phyloP scores from a whole-genome alignment of 352 stramenopile genomes.

The Paralagenidium karlingii region DNA sequence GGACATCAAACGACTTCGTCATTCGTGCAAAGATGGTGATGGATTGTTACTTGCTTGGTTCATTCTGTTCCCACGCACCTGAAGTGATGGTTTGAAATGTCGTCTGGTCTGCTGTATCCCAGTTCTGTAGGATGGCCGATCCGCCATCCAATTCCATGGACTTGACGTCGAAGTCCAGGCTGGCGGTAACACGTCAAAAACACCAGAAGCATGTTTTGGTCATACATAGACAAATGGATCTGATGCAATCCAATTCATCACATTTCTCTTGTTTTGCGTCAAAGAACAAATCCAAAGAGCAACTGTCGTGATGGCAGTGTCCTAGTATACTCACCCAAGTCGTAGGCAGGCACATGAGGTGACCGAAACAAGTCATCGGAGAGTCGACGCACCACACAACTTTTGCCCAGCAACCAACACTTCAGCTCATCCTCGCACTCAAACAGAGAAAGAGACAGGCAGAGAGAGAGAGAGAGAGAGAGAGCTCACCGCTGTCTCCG shows the following conservation, averaged over 20 bases:
- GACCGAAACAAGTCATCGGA: conserved; percentile 91
- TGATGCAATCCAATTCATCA: too few species aligned
- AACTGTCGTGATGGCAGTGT: too few species aligned
- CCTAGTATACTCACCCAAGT: too few species aligned
- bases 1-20: neutral
- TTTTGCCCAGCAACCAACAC: conserved; percentile 84
- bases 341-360: conserved; percentile 81
- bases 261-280: too few species aligned
- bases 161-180: conserved; percentile 84
- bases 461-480: conserved; percentile 3
- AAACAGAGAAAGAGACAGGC: neutral
- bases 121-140: conserved; percentile 83
- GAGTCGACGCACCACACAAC: conserved; percentile 90
- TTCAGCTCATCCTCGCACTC: too few species aligned
- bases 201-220: neutral
- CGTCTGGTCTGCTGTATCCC: conserved; percentile 80
- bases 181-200: too few species aligned
- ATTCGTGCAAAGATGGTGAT: too few species aligned
- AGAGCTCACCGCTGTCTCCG: conserved; percentile 51
- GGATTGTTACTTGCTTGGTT: neutral
- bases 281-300: too few species aligned
- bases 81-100: conserved; percentile 82
- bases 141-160: conserved; percentile 79
- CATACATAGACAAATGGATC: neutral
- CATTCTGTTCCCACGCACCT: conserved; percentile 15